Evolutionary conservation across 495 filamentous ascomycete genomes (phyloP), one percentile per base, ranked within the genome.

Genomic region (Rhizodiscina lignyota): DNA sequence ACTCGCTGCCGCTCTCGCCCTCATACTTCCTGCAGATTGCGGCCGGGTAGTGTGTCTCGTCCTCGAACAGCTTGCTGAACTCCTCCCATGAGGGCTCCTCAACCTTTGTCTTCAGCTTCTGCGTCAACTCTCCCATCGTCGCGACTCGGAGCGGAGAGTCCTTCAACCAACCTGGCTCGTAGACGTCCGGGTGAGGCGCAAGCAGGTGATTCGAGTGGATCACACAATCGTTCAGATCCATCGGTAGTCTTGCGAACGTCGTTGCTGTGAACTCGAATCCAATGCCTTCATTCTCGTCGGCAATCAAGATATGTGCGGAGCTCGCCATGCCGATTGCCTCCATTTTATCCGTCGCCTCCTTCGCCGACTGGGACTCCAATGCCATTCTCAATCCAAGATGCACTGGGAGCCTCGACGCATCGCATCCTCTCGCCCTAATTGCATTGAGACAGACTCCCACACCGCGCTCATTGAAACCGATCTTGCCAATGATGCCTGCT

Each of bases 401-500:
- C 16, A 71, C 65, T 0, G 77, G 76, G 5, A 79, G 30, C 20
- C 61, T 66, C 26, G 55, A 53, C 17, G 53, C 59, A 36, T 70
- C 60, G 34, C 73, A 62, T 1, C 72, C 71, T 12, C 59, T 58
- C 2, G 72, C 74, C 29, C 64, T 61, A 37, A 80, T 72, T 3
- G 75, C 76, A 47, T 82, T 80, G 15, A 82, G 55, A 30, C 67
- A 72, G n/a, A 68, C 67, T 2, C 75, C 74, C 1, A 80, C 73
- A 2, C 73, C 71, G 0, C 54, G 50, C 11, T 54, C 57, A 43
- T 79, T 80, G 47, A 79, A 58, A 1, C 77, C 77, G 27, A 81
- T 79, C 46, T 83, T 83, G 15, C 74, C 73, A 15, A 81, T 66
- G n/a, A 80, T 68, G 1, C 77, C 77, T 13, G 74, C 77, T 55